Percentiles rank a stretch among this genome's conserved stretches.
Conservation (phyloP, 345 rosid genomes). For the Conringia planisiliqua region DNA sequence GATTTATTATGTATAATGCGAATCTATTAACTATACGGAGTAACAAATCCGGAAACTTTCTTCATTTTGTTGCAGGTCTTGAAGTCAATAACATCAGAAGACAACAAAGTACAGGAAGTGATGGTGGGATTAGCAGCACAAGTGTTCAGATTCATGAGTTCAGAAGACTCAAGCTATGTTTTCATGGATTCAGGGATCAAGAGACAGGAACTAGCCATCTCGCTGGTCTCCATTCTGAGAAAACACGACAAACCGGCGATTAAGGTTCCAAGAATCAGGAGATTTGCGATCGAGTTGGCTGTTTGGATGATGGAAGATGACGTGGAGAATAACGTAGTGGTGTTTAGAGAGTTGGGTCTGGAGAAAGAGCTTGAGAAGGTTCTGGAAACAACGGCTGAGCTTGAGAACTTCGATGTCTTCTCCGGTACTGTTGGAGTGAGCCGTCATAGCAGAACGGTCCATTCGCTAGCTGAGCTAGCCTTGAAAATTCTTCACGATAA, state of each 20-base stretch:
- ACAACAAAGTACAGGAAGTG: constrained; percentile 81
- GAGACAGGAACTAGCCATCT: constrained; percentile 49
- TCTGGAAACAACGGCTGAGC: constrained; percentile 74
- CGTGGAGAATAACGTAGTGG: constrained; percentile 36
- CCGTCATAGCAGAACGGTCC: constrained; percentile 65
- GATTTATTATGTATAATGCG: neutral
- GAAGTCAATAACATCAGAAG: constrained; percentile 54
- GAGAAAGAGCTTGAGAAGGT: constrained; percentile 57
- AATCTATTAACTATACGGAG: neutral
- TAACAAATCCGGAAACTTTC: neutral
- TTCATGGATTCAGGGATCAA: constrained; percentile 50
- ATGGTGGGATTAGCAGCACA: constrained; percentile 79
- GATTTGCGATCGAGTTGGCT: constrained; percentile 79
- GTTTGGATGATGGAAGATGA: constrained; percentile 82
- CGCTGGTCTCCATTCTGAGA: constrained; percentile 53
- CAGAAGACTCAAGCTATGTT: constrained; percentile 47
- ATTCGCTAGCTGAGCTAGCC: constrained; percentile 68
- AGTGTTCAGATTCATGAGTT: constrained; percentile 64
- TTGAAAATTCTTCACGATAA: constrained; percentile 40
- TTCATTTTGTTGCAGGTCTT: constrained; percentile 52
- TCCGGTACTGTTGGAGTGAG: constrained; percentile 74
- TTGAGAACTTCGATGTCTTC: constrained; percentile 81
- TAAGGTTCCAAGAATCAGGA: constrained; percentile 83
- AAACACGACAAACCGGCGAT: constrained; percentile 60
- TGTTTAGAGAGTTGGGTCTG: constrained; percentile 53